Percentiles rank a stretch among this genome's conserved stretches.
These are phyloP conservation scores for Neonectria punicea DNA, from an alignment of 2,329 filamentous ascomycete genomes.

Conservation along the genomic window DNA sequence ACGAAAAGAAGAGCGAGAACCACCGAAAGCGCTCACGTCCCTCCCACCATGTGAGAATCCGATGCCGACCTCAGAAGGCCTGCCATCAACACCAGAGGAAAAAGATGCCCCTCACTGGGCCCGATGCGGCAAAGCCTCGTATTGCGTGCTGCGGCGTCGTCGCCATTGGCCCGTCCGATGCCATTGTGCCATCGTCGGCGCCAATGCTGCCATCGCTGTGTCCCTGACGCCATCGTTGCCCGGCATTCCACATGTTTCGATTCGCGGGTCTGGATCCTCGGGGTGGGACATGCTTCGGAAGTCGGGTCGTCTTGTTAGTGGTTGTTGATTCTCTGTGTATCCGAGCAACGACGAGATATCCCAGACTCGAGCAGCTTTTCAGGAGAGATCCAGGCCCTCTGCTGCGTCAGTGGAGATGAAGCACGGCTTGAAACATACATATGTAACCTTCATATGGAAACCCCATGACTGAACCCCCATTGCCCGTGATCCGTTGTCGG, in stretches of 20 bases:
- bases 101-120: constrained; percentile 40
- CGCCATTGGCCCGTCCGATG: constrained; percentile 29
- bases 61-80: background rate
- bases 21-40: too few species aligned
- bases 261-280: constrained; percentile 13
- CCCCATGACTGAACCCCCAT: background rate
- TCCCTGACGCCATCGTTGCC: constrained; percentile 41
- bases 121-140: constrained; percentile 38
- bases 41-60: background rate
- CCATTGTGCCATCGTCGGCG: constrained; percentile 40
- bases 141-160: constrained; percentile 40
- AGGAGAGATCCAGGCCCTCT: background rate
- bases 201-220: constrained; percentile 42
- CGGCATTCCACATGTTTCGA: constrained; percentile 7
- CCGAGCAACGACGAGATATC: background rate
- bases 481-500: background rate
- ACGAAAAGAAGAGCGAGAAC: background rate
- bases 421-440: background rate
- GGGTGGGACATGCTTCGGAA: constrained; percentile 23
- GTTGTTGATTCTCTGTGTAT: background rate
- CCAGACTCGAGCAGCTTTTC: background rate
- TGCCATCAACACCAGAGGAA: background rate
- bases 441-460: too few species aligned
- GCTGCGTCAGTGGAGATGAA: background rate
- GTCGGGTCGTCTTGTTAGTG: constrained; percentile 23